Evolutionary conservation across 169 alveolate genomes (phyloP).

Genomic region (Plasmodium reichenowi): DNA sequence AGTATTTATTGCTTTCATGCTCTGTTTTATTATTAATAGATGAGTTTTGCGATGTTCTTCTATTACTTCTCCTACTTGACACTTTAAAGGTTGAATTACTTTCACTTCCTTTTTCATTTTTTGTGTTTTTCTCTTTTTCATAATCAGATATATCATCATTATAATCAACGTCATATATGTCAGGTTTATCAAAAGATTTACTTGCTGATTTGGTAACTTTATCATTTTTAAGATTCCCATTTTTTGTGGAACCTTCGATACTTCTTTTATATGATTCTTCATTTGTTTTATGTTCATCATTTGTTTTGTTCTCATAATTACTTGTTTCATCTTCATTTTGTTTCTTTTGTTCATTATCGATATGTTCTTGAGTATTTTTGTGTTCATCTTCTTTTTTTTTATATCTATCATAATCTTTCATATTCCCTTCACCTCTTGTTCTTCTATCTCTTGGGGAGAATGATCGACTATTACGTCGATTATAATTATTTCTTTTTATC

Average conservation of each 20-base stretch:
- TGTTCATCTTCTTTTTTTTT: slow-evolving; percentile 8
- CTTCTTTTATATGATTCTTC: slow-evolving; percentile 13
- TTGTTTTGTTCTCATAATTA: slow-evolving; percentile 2
- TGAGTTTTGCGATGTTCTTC: background rate
- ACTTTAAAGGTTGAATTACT: background rate
- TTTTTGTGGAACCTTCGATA: background rate
- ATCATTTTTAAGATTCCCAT: too few species aligned
- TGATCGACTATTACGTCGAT: slow-evolving; percentile 1
- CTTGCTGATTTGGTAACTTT: too few species aligned
- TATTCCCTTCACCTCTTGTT: background rate
- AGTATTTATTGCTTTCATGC: slow-evolving; percentile 16
- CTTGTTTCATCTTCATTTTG: slow-evolving; percentile 16
- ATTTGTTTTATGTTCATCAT: slow-evolving; percentile 8
- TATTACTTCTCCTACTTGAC: slow-evolving; percentile 1
- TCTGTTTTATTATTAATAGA: background rate
- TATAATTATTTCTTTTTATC: slow-evolving; percentile 18
- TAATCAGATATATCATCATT: background rate
- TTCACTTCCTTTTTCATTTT: slow-evolving; percentile 2
- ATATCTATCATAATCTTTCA: slow-evolving; percentile 3
- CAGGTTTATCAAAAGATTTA: too few species aligned
- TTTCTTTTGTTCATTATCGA: background rate
- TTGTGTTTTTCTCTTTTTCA: background rate
- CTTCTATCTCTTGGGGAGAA: slow-evolving; percentile 11
- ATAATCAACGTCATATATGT: too few species aligned
- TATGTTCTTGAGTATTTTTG: slow-evolving; percentile 2